Base-by-base conservation (phyloP, 176 grass and related monocot genomes). In the Phragmites australis region DNA sequence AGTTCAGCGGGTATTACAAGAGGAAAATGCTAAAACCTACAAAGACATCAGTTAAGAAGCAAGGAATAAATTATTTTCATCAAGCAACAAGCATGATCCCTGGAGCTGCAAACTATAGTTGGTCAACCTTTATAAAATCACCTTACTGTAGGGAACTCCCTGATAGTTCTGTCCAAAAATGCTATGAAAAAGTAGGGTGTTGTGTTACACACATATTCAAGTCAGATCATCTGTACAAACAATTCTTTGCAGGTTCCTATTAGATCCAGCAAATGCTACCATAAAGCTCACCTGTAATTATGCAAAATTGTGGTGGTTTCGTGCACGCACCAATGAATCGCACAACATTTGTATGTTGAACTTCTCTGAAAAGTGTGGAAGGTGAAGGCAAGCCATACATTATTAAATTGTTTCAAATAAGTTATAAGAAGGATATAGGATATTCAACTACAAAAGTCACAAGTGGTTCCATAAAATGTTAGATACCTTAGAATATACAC, bases 261-360 rank as follows among this genome's bases (percentile, higher is more conserved):
- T 60, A 70, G 34, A 85, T 52, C 29, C 19, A 75, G 12, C 62
- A 81, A 10, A 79, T 79, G 76, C 7, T 79, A 54, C 15, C 29
- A 81, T 76, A 76, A 81, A 77, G 41, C 83, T 78, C 64, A 98
- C 92, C 95, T 89, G 97, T 96, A 82, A 95, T 86, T 78, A 99
- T 93, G 82, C 71, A 99, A 76, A 91, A 93, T 26, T 99, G 91
- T 19, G 97, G 93, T 72, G 90, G 79, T 81, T 95, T 99, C 55
- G 84, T 99, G 79, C 93, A 99, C 4, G 93, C 97, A 72, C 97
- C 97, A 82, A 99, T 91, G 84, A 99, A 99, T 54, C 90, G 84
- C 80, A 99, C 97, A 89, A 99, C 89, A 87, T 99, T 99, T 63
- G 78, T 84, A 89, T 99, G 92, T 57, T 99, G 84, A 82, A 99